Evolutionary conservation across 176 grass and related monocot genomes (phyloP).

Genomic region (Secale cereale): DNA sequence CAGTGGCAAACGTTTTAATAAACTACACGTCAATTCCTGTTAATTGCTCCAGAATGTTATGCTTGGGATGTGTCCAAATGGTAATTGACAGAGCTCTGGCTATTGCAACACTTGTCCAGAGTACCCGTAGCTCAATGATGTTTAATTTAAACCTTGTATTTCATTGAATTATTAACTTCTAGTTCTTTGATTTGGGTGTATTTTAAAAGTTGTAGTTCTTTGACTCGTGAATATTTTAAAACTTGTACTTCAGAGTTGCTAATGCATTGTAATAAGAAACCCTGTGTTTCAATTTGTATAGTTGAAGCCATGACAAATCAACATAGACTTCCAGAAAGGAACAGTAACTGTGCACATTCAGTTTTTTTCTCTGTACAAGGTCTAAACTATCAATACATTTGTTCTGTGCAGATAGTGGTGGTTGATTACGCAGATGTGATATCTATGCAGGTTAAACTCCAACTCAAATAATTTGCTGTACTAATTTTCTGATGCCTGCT

Average conservation of each 20-base stretch:
- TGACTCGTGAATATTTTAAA: neutral
- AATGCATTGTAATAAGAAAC: conserved; percentile 1
- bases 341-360: neutral
- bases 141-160: neutral
- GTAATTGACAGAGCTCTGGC: neutral
- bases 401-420: conserved; percentile 62
- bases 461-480: conserved; percentile 17
- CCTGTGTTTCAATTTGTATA: neutral
- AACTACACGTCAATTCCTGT: neutral
- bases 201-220: neutral
- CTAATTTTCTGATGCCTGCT: conserved; percentile 18
- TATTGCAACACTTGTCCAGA: neutral
- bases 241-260: neutral
- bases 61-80: neutral
- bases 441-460: conserved; percentile 71
- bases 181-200: neutral
- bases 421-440: conserved; percentile 93
- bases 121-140: neutral
- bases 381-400: conserved; percentile 3
- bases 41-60: neutral
- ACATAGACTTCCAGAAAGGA: conserved; percentile 4
- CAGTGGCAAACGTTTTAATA: neutral
- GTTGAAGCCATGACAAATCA: neutral
- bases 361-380: neutral
- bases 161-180: neutral